Evolutionary conservation across 2,329 filamentous ascomycete species (phyloP), one percentile per base, ranked within the genome.

Genomic region (Colletotrichum siamense): DNA sequence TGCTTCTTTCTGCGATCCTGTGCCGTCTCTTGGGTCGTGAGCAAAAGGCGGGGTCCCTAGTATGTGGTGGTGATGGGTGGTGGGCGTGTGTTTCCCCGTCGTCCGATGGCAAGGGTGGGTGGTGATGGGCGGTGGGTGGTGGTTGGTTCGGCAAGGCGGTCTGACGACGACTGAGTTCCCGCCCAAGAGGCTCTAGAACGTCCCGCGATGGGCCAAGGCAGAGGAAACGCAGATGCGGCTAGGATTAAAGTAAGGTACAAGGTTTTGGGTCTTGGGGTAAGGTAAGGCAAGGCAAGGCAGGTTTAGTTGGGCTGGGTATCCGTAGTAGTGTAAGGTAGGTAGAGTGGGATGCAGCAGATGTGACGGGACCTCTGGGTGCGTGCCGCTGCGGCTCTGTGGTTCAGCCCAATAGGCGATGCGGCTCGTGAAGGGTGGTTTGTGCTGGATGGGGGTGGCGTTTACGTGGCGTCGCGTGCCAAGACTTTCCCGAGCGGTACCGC

Each of bases 391-490:
- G 69, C 69, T 67, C 49, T 26, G 15, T 18, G 34, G 61, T n/a
- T 61, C 68, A 57, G 49, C 57, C 61, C 72, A 75, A 75, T 64
- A 13, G 32, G 73, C 39, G 57, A 72, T 67, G 65, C 44, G 69
- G 59, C 36, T 70, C 71, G 73, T 52, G 44, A 52, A 52, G 44
- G n/a, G 44, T 52, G 44, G 44, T 62, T 64, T 67, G 59, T 63
- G n/a, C 28, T 30, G 32, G 32, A 67, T 52, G 62, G 73, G 57
- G 69, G 55, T 59, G 64, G 69, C 57, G 64, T 71, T 76, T 76
- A 71, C 73, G 73, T 76, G 69, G 73, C 70, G 73, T 76, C 59
- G 73, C 57, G 69, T 52, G 44, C 44, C 44, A 52, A 52, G 73
- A 70, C 65, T 62, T 57, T 64, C 9, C 30, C 28, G 69, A 34